phyloP scores from a whole-genome alignment of 306 rosid genomes.

The Castanospermum australe region DNA sequence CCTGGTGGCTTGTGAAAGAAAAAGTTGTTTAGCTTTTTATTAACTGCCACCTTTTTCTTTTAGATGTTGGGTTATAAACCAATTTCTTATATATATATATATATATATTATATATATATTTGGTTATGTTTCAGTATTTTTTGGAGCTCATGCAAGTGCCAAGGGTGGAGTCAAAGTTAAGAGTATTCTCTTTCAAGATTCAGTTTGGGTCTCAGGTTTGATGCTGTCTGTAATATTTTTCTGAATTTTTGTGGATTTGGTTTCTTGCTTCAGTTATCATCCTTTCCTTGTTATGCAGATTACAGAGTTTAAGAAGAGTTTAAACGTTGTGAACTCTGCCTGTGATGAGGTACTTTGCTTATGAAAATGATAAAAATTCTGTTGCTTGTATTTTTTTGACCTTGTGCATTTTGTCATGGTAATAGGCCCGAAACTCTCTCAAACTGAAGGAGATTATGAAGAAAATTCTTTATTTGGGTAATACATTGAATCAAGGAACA shows the following conservation, averaged over 20 bases:
- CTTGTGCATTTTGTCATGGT: constrained; percentile 22
- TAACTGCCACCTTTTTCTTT: not conserved
- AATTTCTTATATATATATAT: not conserved
- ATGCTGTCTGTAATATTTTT: constrained; percentile 34
- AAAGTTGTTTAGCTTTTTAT: not conserved
- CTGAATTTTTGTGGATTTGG: constrained; percentile 4
- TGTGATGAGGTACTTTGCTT: constrained; percentile 76
- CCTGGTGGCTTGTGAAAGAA: constrained; percentile 1
- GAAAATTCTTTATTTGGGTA: constrained; percentile 85
- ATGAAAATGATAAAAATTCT: constrained; percentile 2
- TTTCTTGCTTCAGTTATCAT: constrained; percentile 30
- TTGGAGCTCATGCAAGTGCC: constrained; percentile 97
- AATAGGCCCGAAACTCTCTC: constrained; percentile 72
- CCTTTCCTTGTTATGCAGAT: constrained; percentile 50
- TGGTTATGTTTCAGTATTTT: constrained; percentile 65
- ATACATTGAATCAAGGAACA: constrained; percentile 92
- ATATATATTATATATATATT: not conserved
- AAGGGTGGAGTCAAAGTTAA: constrained; percentile 86
- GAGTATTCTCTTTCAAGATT: constrained; percentile 94
- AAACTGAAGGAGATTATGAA: constrained; percentile 90
- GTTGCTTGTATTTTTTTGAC: constrained; percentile 20
- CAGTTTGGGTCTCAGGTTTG: constrained; percentile 85
- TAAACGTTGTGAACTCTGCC: constrained; percentile 73
- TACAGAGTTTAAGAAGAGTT: constrained; percentile 76
- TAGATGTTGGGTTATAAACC: not conserved